These are phyloP conservation scores for Phialophora verrucosa DNA, from an alignment of 2,329 filamentous ascomycete genomes.

Conservation along the genomic window DNA sequence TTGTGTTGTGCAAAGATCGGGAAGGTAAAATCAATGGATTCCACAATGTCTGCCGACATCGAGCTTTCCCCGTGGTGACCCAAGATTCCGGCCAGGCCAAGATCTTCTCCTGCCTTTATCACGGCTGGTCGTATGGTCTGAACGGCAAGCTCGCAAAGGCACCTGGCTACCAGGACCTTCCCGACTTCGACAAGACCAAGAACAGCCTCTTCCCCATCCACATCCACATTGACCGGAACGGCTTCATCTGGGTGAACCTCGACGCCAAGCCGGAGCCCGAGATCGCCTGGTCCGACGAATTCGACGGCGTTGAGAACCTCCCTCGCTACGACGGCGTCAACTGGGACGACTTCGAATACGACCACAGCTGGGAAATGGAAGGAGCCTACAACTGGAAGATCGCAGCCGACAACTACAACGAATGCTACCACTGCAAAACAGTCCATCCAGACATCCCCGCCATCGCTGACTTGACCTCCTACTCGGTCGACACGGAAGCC, in stretches of 20 bases:
- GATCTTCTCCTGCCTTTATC: constrained; percentile 65
- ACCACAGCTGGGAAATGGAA: constrained; percentile 64
- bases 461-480: constrained; percentile 60
- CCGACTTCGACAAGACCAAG: constrained; percentile 62
- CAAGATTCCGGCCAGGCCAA: constrained; percentile 34
- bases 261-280: constrained; percentile 42
- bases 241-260: constrained; percentile 38
- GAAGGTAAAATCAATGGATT: constrained; percentile 63
- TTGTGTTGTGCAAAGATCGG: constrained; percentile 60
- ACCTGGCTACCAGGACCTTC: constrained; percentile 62
- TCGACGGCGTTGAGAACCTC: constrained; percentile 56
- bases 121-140: constrained; percentile 67
- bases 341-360: constrained; percentile 62
- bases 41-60: constrained; percentile 68
- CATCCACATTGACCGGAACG: constrained; percentile 32
- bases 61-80: constrained; percentile 62
- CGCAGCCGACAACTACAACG: constrained; percentile 68
- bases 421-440: constrained; percentile 60
- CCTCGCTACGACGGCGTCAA: constrained; percentile 54
- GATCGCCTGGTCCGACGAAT: constrained; percentile 60
- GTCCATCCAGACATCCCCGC: constrained; percentile 62
- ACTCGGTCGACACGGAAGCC: constrained; percentile 58
- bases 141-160: constrained; percentile 66
- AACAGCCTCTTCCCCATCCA: constrained; percentile 57
- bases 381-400: constrained; percentile 67